Evolutionary conservation across 2,329 filamentous ascomycete genomes (phyloP), one percentile per base, ranked within the genome.

Genomic region (Ophiocordyceps camponoti-leonardi): DNA sequence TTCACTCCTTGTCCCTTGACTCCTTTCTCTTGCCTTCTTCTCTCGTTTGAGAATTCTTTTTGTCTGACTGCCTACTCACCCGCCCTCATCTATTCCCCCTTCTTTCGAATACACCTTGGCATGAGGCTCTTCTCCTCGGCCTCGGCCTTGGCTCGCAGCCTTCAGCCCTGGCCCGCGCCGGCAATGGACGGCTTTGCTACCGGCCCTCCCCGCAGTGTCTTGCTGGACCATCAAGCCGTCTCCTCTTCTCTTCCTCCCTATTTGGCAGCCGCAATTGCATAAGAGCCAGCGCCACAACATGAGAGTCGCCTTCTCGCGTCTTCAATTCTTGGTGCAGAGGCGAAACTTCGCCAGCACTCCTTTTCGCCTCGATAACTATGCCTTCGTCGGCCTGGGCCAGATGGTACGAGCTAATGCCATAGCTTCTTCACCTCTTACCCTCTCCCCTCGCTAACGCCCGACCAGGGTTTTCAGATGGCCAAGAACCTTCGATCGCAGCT

Each of bases 391-490:
- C 14, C 59, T 79, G 14, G 75, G 75, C 6, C 74, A 77, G 50
- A 79, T 79, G 75, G 73, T 77, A 61, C 28, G 66, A 54, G 4
- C 4, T 42, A 19, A 35, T 16, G 11, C 11, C 6, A 22, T 12
- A 10, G 23, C 28, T 10, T 8, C 3, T 5, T 12, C 18, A 23
- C 14, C n/a, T n/a, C n/a, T 8, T 43, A 10, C 8, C 33, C 42
- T 41, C 14, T 22, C 4, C 19, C 4, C 11, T 42, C 26, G 44
- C 52, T 54, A 37, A 55, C 46, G 31, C 20, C 26, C 40, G 6
- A 20, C 13, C 44, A 77, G 73, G 75, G 75, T 40, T 77, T 72
- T 53, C 73, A 76, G 62, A 78, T 79, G 75, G 75, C 73, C 49
- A 72, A 69, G 60, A 79, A 78, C 56, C 67, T 79, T 4, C 73